Percentiles rank a stretch among this genome's conserved stretches.
Conservation (phyloP, 768 basidiomycete species). For the Kwoniella sp. region DNA sequence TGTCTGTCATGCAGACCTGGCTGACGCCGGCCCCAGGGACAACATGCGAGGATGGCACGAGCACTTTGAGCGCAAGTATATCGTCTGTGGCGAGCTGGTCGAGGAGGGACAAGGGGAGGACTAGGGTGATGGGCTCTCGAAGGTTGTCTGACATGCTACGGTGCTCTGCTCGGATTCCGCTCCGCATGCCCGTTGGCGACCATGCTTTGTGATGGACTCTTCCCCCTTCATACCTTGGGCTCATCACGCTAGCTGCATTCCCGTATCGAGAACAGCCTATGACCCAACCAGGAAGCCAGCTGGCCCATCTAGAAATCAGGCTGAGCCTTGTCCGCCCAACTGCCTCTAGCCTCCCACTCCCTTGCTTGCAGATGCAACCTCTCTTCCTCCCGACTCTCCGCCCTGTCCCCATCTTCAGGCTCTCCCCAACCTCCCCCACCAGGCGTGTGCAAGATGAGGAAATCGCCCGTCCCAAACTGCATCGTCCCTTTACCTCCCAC, state of each 20-base stretch:
- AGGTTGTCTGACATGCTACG: background rate
- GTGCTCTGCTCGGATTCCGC: background rate
- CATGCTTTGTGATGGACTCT: too few species aligned
- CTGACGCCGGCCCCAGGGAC: too few species aligned
- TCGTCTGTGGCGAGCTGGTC: conserved; percentile 79
- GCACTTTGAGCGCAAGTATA: conserved; percentile 89
- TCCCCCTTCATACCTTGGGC: too few species aligned
- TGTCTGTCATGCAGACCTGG: too few species aligned
- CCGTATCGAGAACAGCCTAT: background rate
- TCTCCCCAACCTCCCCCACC: conserved; percentile 38
- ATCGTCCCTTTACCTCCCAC: conserved; percentile 22
- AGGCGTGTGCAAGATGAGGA: conserved; percentile 23
- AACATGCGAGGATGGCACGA: conserved; percentile 96
- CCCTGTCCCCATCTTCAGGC: conserved; percentile 19
- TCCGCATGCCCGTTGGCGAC: background rate
- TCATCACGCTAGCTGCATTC: too few species aligned
- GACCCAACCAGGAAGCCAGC: background rate
- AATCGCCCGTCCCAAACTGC: conserved; percentile 15
- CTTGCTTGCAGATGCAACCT: conserved; percentile 18
- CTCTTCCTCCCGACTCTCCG: conserved; percentile 25
- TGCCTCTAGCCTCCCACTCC: conserved; percentile 46
- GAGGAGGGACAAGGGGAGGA: conserved; percentile 50
- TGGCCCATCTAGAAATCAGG: conserved; percentile 15
- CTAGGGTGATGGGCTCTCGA: background rate
- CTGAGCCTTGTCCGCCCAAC: conserved; percentile 47